Conservation (phyloP, 192 early-diverging fungal species). For the Coemansia javaensis region DNA sequence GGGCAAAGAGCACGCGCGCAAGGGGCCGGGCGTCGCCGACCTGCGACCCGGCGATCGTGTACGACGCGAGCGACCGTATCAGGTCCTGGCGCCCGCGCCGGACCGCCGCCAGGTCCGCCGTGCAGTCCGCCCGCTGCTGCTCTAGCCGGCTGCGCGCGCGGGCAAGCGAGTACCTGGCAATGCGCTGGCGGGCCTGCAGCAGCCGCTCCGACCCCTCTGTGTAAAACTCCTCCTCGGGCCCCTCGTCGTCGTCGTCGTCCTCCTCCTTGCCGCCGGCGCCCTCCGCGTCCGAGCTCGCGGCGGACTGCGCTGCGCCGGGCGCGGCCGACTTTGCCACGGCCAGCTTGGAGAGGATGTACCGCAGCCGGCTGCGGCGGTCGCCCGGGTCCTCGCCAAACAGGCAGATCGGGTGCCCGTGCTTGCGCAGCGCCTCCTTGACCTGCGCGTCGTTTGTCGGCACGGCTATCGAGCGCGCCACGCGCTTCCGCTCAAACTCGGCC, state of each 20-base stretch:
- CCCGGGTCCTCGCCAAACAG: constrained; percentile 91
- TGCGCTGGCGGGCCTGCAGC: constrained; percentile 61
- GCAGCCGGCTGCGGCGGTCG: constrained; percentile 78
- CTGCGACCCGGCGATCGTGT: constrained; percentile 73
- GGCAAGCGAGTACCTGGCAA: constrained; percentile 69
- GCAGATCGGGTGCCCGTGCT: constrained; percentile 80
- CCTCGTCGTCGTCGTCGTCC: constrained; percentile 52
- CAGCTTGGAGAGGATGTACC: constrained; percentile 64
- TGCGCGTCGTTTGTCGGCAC: constrained; percentile 87
- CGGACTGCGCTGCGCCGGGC: not conserved
- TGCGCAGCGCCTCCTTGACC: constrained; percentile 69
- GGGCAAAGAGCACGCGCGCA: constrained; percentile 70
- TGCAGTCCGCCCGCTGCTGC: constrained; percentile 52
- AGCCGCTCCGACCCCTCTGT: constrained; percentile 73
- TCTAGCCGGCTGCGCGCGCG: constrained; percentile 61
- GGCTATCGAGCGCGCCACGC: constrained; percentile 69
- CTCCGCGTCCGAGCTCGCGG: not conserved
- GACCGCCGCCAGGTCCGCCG: constrained; percentile 15
- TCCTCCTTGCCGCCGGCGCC: constrained; percentile 46
- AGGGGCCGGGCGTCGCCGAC: constrained; percentile 86
- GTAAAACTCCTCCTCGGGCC: constrained; percentile 73
- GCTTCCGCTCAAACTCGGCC: constrained; percentile 71
- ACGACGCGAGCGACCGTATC: constrained; percentile 32
- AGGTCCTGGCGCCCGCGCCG: constrained; percentile 53
- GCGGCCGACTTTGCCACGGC: constrained; percentile 10